These are phyloP conservation scores for Plasmodium relictum DNA, from an alignment of 169 alveolate species.

Conservation along the genomic window DNA sequence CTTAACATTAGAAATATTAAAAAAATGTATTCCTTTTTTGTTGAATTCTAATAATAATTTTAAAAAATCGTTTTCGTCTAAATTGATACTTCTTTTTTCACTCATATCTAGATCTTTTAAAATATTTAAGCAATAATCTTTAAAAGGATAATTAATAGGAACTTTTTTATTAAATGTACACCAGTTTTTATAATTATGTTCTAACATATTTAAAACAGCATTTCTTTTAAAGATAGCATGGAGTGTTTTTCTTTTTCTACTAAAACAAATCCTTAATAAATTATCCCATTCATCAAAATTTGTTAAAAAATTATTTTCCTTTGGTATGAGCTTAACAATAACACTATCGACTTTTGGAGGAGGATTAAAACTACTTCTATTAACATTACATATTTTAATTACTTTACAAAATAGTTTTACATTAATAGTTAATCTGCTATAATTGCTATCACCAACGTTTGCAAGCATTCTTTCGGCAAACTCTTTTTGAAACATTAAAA, in stretches of 20 bases:
- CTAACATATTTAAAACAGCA: slow-evolving; percentile 93
- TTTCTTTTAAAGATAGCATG: slow-evolving; percentile 96
- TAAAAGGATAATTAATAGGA: slow-evolving; percentile 82
- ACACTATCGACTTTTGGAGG: slow-evolving; percentile 99
- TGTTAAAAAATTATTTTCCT: slow-evolving; percentile 82
- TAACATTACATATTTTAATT: slow-evolving; percentile 94
- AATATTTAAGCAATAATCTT: slow-evolving; percentile 73
- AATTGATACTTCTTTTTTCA: slow-evolving; percentile 89
- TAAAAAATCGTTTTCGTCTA: slow-evolving; percentile 91
- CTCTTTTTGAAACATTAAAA: slow-evolving; percentile 99
- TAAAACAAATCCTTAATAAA: slow-evolving; percentile 96
- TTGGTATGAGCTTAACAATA: slow-evolving; percentile 98
- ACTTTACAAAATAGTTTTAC: slow-evolving; percentile 94
- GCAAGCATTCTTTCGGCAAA: slow-evolving; percentile 98
- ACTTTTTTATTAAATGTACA: slow-evolving; percentile 86
- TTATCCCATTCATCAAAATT: slow-evolving; percentile 99
- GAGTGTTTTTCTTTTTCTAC: slow-evolving; percentile 97
- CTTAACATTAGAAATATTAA: slow-evolving; percentile 81
- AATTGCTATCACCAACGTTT: slow-evolving; percentile 95
- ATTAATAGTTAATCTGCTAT: slow-evolving; percentile 98
- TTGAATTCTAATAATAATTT: slow-evolving; percentile 91
- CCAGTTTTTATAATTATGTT: slow-evolving; percentile 93
- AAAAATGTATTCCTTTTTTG: slow-evolving; percentile 92
- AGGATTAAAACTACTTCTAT: slow-evolving; percentile 97
- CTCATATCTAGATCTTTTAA: slow-evolving; percentile 34